Evolutionary conservation across 2,329 filamentous ascomycete genomes (phyloP), one percentile per base, ranked within the genome.

Genomic region (Penicillium aurantiogriseum): DNA sequence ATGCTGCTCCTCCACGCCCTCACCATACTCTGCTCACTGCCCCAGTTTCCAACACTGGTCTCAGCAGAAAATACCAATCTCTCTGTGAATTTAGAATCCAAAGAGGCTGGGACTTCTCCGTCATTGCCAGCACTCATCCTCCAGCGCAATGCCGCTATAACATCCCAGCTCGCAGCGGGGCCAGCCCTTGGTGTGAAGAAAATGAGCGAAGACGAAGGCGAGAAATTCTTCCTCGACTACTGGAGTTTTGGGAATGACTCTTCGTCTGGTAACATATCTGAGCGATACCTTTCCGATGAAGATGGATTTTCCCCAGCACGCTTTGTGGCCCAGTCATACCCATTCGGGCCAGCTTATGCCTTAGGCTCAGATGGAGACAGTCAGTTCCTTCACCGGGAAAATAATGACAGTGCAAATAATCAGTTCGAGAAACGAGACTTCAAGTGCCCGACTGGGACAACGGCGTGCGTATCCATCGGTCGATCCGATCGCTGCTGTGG

Each of bases 401-500:
- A 33, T 5, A 25, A 8, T 5, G 4, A 6, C 5, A 36, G 11
- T 4, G 10, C 19, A 11, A 29, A 7, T 5, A 27, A 27, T 45
- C 15, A 35, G 7, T 36, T 67, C 17, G 49, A 59, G 3, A 15
- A 49, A 35, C 51, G 84, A 57, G 80, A 79, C 47, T 88, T 85
- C 66, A 69, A 81, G 58, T 88, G 85, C 67, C 85, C 85, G 0
- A 67, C 75, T 7, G 82, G 78, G 19, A 87, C 84, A 0, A 74
- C 67, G 21, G 75, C 76, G 39, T 88, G 85, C 68, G 74, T 77
- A 7, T 78, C 75, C 3, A 85, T 87, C 62, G 77, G 77, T 15
- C 79, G 81, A 21, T 80, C 84, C 1, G 78, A 85, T 68, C 83
- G 81, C 64, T 88, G 85, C 68, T 88, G 85, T 64, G 73, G 76